These are phyloP conservation scores for Chaetothyriales sp. DNA, from an alignment of 2,329 filamentous ascomycete species.

Conservation along the genomic window DNA sequence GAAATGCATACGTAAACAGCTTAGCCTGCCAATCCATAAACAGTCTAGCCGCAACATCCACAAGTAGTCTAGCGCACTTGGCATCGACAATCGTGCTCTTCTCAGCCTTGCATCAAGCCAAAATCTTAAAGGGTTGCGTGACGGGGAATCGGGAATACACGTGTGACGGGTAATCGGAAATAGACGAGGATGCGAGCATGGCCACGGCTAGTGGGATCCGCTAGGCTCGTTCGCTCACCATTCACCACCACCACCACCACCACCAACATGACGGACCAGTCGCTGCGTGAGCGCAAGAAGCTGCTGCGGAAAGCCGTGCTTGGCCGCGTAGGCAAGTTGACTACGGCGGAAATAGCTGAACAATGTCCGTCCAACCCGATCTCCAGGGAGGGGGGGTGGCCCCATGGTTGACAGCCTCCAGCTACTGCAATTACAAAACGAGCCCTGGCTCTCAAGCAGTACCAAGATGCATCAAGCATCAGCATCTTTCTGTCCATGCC, in stretches of 20 bases:
- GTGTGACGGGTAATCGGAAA: conserved; percentile 7
- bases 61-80: too few species aligned
- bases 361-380: conserved; percentile 16
- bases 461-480: conserved; percentile 58
- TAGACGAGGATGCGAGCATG: conserved; percentile 4
- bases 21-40: too few species aligned
- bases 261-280: conserved; percentile 9
- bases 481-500: conserved; percentile 94
- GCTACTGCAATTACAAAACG: conserved; percentile 52
- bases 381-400: conserved; percentile 12
- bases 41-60: too few species aligned
- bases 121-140: conserved; percentile 26
- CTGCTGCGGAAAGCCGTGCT: conserved; percentile 14
- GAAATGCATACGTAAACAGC: too few species aligned
- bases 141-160: conserved; percentile 8
- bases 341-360: conserved; percentile 10
- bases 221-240: conserved; percentile 8
- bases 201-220: conserved; percentile 5
- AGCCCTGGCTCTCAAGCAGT: conserved; percentile 57
- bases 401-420: conserved; percentile 24
- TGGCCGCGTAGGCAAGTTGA: conserved; percentile 9
- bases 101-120: conserved; percentile 43
- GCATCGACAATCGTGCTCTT: too few species aligned
- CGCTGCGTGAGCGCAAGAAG: conserved; percentile 13
- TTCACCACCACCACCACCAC: too few species aligned